phyloP scores from a whole-genome alignment of 495 filamentous ascomycete genomes.

The Aspergillus sclerotioniger region DNA sequence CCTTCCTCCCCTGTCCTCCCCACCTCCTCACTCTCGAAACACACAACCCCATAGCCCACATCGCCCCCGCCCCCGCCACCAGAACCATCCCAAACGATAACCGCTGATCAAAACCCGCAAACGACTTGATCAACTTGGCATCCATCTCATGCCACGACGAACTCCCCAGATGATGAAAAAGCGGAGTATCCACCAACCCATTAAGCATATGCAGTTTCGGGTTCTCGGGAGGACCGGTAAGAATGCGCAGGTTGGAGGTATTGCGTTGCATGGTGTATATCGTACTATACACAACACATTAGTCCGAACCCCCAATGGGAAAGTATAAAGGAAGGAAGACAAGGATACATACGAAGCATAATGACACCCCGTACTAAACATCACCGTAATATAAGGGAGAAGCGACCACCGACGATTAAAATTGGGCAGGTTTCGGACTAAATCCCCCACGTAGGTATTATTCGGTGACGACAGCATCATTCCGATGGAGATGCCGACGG shows the following conservation, averaged over 20 bases:
- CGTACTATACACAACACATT: slow-evolving; percentile 7
- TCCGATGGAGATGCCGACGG: slow-evolving; percentile 12
- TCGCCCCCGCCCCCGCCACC: background rate
- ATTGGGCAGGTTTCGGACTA: slow-evolving; percentile 2
- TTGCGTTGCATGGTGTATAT: slow-evolving; percentile 35
- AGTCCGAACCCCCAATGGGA: no score
- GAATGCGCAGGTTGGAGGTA: slow-evolving; percentile 33
- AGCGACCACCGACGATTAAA: slow-evolving; percentile 14
- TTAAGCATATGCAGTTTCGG: slow-evolving; percentile 42
- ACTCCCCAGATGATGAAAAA: slow-evolving; percentile 45
- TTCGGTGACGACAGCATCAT: slow-evolving; percentile 13
- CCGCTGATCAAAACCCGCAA: background rate
- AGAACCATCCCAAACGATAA: background rate
- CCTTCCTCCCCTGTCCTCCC: background rate
- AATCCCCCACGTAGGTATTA: slow-evolving; percentile 8
- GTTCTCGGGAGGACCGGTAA: slow-evolving; percentile 25
- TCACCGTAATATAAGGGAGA: slow-evolving; percentile 12
- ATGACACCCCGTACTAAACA: slow-evolving; percentile 15
- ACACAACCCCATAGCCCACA: background rate
- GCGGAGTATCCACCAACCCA: slow-evolving; percentile 40
- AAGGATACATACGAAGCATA: slow-evolving; percentile 11
- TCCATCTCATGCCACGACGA: slow-evolving; percentile 47
- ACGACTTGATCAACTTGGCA: slow-evolving; percentile 17
- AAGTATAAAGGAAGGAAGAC: no score
- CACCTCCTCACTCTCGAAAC: background rate